Evolutionary conservation across 805 yeast species (phyloP).

Genomic region (Candida khao-thaluensis): DNA sequence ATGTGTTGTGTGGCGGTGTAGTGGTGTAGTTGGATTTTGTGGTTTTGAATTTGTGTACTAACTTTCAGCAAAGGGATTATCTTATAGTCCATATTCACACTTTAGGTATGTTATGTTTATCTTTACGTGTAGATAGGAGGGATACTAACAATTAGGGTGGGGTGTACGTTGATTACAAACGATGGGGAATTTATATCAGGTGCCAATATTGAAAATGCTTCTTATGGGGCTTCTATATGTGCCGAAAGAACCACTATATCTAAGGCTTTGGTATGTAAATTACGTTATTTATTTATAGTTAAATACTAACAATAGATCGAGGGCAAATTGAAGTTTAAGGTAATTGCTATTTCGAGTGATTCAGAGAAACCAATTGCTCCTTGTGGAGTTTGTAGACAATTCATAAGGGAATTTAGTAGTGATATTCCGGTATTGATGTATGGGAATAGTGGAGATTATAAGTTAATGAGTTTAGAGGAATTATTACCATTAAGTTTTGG

Average conservation of each 20-base stretch:
- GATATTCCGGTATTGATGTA: slow-evolving; percentile 69
- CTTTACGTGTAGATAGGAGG: too few species aligned
- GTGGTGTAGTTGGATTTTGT: slow-evolving; percentile 11
- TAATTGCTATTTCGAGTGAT: slow-evolving; percentile 15
- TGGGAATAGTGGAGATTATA: slow-evolving; percentile 47
- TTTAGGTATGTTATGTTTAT: slow-evolving; percentile 35
- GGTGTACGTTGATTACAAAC: slow-evolving; percentile 64
- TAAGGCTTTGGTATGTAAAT: slow-evolving; percentile 31
- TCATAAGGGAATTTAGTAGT: slow-evolving; percentile 74
- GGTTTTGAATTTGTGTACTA: slow-evolving; percentile 12
- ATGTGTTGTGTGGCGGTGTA: neutral
- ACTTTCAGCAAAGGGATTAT: slow-evolving; percentile 44
- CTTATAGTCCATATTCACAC: slow-evolving; percentile 73
- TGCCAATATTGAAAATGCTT: slow-evolving; percentile 91
- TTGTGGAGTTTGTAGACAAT: slow-evolving; percentile 93
- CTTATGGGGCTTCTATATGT: slow-evolving; percentile 61
- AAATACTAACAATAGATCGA: slow-evolving; percentile 12
- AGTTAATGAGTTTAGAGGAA: slow-evolving; percentile 49
- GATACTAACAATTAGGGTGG: slow-evolving; percentile 52
- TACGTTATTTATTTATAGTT: neutral
- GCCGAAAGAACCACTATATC: slow-evolving; percentile 41
- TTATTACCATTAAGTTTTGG: slow-evolving; percentile 85
- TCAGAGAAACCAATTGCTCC: slow-evolving; percentile 62
- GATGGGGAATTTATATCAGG: slow-evolving; percentile 57
- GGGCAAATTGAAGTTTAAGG: slow-evolving; percentile 11